A percentile compares a stretch with the other conserved stretches of the same genome.
Conservation (phyloP, 495 filamentous ascomycete genomes). For the Annulohypoxylon moriforme region DNA sequence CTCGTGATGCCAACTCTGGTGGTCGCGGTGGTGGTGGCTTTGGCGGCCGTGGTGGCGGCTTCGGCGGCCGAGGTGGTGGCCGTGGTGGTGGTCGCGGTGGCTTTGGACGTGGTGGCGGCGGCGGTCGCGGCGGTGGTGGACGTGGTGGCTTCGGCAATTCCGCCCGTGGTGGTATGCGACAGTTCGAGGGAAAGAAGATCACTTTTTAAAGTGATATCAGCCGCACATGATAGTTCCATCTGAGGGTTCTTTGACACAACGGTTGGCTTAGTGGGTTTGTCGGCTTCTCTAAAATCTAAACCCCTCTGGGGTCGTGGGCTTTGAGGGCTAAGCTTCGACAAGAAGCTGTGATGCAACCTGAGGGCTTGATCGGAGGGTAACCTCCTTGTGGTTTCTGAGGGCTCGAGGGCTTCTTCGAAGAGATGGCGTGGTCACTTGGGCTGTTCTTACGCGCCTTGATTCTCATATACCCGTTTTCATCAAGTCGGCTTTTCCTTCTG, state of each 20-base stretch:
- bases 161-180: slow-evolving; percentile 39
- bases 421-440: slow-evolving; percentile 17
- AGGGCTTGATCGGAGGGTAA: slow-evolving; percentile 59
- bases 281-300: slow-evolving; percentile 59
- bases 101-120: slow-evolving; percentile 57
- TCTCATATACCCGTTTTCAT: slow-evolving; percentile 39
- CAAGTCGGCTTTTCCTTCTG: slow-evolving; percentile 54
- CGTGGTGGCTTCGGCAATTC: slow-evolving; percentile 56
- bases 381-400: slow-evolving; percentile 55
- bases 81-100: slow-evolving; percentile 58
- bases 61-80: slow-evolving; percentile 64
- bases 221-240: slow-evolving; percentile 53
- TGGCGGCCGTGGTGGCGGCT: slow-evolving; percentile 59
- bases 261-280: slow-evolving; percentile 63
- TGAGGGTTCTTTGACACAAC: slow-evolving; percentile 56
- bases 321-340: slow-evolving; percentile 58
- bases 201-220: slow-evolving; percentile 75
- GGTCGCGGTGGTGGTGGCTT: slow-evolving; percentile 53
- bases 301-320: slow-evolving; percentile 57
- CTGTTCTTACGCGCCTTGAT: slow-evolving; percentile 45
- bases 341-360: slow-evolving; percentile 61
- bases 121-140: slow-evolving; percentile 59
- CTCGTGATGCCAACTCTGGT: slow-evolving; percentile 61
- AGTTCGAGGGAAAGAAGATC: slow-evolving; percentile 92
- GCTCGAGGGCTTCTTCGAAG: slow-evolving; percentile 43